phyloP scores from a whole-genome alignment of 179 eudicot genomes.

The Spergularia azorica region DNA sequence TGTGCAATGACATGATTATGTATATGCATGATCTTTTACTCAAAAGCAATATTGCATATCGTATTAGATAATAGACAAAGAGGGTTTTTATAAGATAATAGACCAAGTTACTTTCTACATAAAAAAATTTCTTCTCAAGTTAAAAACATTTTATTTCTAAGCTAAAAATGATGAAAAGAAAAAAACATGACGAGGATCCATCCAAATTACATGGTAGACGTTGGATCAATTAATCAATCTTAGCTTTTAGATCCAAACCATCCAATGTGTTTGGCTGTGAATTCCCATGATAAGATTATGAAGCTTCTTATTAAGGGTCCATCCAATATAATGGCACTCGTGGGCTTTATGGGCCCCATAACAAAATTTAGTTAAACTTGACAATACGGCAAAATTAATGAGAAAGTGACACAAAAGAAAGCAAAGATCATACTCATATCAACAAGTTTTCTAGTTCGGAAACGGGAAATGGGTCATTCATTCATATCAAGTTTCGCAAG shows the following conservation, averaged over 20 bases:
- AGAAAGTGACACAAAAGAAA: slow-evolving; percentile 13
- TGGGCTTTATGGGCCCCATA: slow-evolving; percentile 30
- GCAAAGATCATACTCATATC: neutral
- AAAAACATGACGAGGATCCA: neutral
- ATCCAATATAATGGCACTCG: slow-evolving; percentile 29
- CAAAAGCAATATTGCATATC: slow-evolving; percentile 5
- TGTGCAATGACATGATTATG: slow-evolving; percentile 31
- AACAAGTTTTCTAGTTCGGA: too few species aligned
- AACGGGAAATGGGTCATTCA: too few species aligned
- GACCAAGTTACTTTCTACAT: neutral
- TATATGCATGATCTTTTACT: slow-evolving; percentile 3
- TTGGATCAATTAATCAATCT: slow-evolving; percentile 13
- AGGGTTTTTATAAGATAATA: slow-evolving; percentile 6
- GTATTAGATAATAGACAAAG: neutral
- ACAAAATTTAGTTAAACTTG: neutral
- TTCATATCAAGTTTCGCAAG: too few species aligned
- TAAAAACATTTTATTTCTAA: neutral
- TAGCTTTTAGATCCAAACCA: slow-evolving; percentile 19
- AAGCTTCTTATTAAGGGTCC: slow-evolving; percentile 26
- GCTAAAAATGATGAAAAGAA: neutral
- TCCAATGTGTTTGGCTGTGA: slow-evolving; percentile 41
- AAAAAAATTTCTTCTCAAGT: too few species aligned
- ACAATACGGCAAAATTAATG: slow-evolving; percentile 20
- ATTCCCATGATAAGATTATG: slow-evolving; percentile 31
- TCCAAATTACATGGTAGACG: neutral